A percentile compares a stretch with the other conserved stretches of the same genome.
phyloP scores from a whole-genome alignment of 352 stramenopile genomes.

The Pythium oligandrum region DNA sequence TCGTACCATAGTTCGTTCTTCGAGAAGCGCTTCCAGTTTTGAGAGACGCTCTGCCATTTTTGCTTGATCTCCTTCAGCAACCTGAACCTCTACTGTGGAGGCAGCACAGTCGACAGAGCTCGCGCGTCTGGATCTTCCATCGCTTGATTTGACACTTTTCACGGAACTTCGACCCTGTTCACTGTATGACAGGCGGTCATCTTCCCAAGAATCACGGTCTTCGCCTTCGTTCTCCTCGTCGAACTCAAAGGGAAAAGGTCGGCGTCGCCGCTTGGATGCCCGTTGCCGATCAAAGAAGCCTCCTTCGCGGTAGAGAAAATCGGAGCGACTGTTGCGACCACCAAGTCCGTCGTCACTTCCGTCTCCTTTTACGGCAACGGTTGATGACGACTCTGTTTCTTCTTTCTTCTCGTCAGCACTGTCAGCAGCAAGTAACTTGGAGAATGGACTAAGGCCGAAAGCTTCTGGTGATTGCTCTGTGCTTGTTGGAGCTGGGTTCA shows the following conservation, averaged over 20 bases:
- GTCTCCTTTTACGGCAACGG: slow-evolving; percentile 15
- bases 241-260: slow-evolving; percentile 58
- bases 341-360: slow-evolving; percentile 9
- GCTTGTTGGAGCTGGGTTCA: too few relatives aligned
- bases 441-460: not conserved
- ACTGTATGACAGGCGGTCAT: too few relatives aligned
- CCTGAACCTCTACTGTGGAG: too few relatives aligned
- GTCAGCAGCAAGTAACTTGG: not conserved
- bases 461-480: not conserved
- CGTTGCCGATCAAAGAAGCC: slow-evolving; percentile 78
- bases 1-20: slow-evolving; percentile 39
- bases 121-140: too few relatives aligned
- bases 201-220: too few relatives aligned
- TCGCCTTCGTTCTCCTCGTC: slow-evolving; percentile 11
- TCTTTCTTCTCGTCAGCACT: not conserved
- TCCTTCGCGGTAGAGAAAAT: slow-evolving; percentile 76
- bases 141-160: too few relatives aligned
- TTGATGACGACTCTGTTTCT: not conserved
- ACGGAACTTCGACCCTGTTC: too few relatives aligned
- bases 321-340: slow-evolving; percentile 30
- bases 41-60: slow-evolving; percentile 17
- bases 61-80: too few relatives aligned
- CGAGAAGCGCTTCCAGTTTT: slow-evolving; percentile 33
- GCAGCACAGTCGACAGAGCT: too few relatives aligned
- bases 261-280: slow-evolving; percentile 44